Conservation (phyloP, 78 protist species). For the Dictyostelium discoideum region DNA sequence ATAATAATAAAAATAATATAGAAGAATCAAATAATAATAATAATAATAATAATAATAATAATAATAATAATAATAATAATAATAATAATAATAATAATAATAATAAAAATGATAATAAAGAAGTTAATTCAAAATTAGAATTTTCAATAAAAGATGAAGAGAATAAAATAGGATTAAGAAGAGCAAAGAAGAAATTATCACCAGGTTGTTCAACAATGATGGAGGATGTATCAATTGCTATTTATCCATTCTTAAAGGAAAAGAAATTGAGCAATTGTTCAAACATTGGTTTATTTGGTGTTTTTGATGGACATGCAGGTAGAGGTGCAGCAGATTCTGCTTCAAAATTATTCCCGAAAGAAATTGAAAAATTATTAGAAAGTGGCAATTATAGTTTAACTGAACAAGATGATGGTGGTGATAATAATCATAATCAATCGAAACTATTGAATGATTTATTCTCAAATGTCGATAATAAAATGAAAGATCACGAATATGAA, state of each 20-base stretch:
- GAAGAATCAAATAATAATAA: background rate
- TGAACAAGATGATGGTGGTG: background rate
- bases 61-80: too few relatives aligned
- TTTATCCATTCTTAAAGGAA: constrained; percentile 37
- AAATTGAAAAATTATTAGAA: background rate
- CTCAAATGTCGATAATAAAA: constrained; percentile 26
- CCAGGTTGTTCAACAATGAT: constrained; percentile 47
- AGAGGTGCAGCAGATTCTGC: constrained; percentile 73
- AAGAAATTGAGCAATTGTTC: background rate
- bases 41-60: background rate
- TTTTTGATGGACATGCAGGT: constrained; percentile 86
- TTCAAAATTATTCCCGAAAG: constrained; percentile 39
- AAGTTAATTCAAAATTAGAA: constrained; percentile 21
- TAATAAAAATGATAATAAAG: background rate
- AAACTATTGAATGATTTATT: constrained; percentile 10
- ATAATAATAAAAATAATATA: background rate
- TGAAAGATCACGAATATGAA: constrained; percentile 75
- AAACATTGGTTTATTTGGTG: constrained; percentile 62
- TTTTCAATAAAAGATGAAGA: constrained; percentile 42
- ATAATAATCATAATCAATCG: background rate
- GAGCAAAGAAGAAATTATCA: constrained; percentile 76
- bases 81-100: background rate
- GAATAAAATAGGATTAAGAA: constrained; percentile 63
- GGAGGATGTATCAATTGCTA: constrained; percentile 70
- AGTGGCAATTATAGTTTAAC: background rate